Evolutionary conservation across 495 filamentous ascomycete genomes (phyloP), one percentile per base, ranked within the genome.

Genomic region (Aeminium ludgeri): DNA sequence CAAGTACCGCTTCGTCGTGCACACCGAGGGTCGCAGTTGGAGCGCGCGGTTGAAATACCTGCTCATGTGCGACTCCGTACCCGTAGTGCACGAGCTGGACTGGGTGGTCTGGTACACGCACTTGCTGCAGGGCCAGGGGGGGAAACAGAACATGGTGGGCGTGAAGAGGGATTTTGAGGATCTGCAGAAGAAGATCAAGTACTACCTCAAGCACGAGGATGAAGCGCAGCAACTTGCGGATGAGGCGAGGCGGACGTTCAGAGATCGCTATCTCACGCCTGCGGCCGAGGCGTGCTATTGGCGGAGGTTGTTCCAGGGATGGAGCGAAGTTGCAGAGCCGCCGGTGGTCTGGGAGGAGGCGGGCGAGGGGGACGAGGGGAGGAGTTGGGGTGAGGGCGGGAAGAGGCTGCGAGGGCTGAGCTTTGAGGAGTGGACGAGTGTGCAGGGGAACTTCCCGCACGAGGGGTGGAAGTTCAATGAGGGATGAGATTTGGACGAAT

Each of bases 261-360:
- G 72, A 2, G 69, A 75, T 44, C 60, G 71, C 7, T 75, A 76
- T 49, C 55, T 74, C 23, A 76, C 73, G 16, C 69, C 70, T 0
- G 72, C 74, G 10, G 73, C 72, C 0, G 67, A 74, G 52, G 60
- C 66, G 2, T 77, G 71, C 40, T 75, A 77, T 48, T 77, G 74
- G 73, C 59, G 73, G 16, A 47, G 61, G 36, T 45, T 78, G 55
- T 50, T 77, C 3, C 52, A 54, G 16, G 55, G 52, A 27, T 78
- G 69, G 62, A 62, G 36, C 2, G 44, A 46, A n/a, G n/a, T n/a
- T n/a, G n/a, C n/a, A n/a, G n/a, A n/a, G n/a, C n/a, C n/a, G n/a
- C n/a, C n/a, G n/a, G n/a, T n/a, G n/a, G n/a, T n/a, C n/a, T n/a
- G n/a, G n/a, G n/a, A n/a, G n/a, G n/a, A n/a, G n/a, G n/a, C n/a